Evolutionary conservation across 2,329 filamentous ascomycete genomes (phyloP).

Genomic region (Cladophialophora psammophila): DNA sequence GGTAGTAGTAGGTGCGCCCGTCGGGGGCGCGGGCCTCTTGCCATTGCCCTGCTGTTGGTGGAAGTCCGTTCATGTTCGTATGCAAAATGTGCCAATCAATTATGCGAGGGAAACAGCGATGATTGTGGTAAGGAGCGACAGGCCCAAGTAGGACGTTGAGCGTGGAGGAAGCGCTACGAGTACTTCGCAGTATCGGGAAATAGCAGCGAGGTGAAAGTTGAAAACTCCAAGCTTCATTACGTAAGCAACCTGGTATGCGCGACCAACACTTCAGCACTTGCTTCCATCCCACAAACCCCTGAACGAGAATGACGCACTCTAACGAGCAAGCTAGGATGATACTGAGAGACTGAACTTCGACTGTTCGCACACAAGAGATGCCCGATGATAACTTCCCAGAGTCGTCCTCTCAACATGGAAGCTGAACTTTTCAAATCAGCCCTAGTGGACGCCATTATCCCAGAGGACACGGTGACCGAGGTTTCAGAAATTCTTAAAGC

Average conservation of each 20-base stretch:
- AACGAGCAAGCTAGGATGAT: background rate
- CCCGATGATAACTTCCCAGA: background rate
- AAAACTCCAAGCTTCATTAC: background rate
- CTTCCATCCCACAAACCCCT: background rate
- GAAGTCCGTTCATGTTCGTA: constrained; percentile 66
- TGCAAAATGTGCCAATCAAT: background rate
- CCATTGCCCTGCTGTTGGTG: constrained; percentile 68
- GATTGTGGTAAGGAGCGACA: background rate
- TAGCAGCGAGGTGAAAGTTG: background rate
- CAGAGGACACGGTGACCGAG: constrained; percentile 46
- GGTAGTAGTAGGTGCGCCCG: constrained; percentile 90
- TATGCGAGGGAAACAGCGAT: background rate
- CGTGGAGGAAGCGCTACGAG: background rate
- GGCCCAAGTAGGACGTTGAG: background rate
- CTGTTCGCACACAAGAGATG: background rate
- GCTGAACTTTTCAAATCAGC: constrained; percentile 53
- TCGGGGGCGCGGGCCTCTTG: constrained; percentile 81
- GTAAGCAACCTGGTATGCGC: background rate
- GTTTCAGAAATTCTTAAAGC: constrained; percentile 28
- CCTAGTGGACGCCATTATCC: constrained; percentile 53
- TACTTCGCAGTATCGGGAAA: background rate
- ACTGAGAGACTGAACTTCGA: background rate
- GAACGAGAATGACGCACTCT: background rate
- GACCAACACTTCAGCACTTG: background rate
- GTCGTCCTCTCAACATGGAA: constrained; percentile 39